These are phyloP conservation scores for Rhodotorula sp. DNA, from an alignment of 1,284 basidiomycete genomes.

Conservation along the genomic window DNA sequence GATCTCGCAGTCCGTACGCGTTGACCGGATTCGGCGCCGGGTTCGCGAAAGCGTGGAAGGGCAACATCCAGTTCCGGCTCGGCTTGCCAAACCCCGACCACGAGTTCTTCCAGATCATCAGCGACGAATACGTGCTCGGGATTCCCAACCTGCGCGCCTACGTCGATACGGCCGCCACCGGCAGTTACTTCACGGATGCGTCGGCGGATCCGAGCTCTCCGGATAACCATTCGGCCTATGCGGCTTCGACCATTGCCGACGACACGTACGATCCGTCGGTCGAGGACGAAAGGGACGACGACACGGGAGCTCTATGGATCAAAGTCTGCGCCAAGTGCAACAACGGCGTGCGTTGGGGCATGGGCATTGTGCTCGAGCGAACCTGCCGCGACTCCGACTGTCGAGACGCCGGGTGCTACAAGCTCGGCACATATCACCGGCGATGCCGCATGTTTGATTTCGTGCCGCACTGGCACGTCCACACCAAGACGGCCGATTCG, in stretches of 20 bases:
- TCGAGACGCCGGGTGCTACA: conserved; percentile 55
- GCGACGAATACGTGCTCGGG: conserved; percentile 74
- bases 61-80: conserved; percentile 69
- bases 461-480: conserved; percentile 76
- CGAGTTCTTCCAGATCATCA: conserved; percentile 80
- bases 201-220: background rate
- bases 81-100: conserved; percentile 69
- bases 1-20: conserved; percentile 77
- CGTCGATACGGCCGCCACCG: conserved; percentile 54
- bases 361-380: conserved; percentile 80
- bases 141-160: conserved; percentile 62
- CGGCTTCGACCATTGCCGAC: conserved; percentile 3
- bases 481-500: conserved; percentile 58
- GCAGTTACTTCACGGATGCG: conserved; percentile 30
- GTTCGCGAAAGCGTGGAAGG: conserved; percentile 83
- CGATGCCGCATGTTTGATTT: conserved; percentile 80
- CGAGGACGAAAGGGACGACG: background rate
- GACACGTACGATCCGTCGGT: conserved; percentile 15
- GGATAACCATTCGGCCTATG: conserved; percentile 7
- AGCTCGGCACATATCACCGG: conserved; percentile 65
- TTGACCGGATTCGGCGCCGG: conserved; percentile 77
- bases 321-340: conserved; percentile 76
- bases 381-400: conserved; percentile 75
- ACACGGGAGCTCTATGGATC: conserved; percentile 39
- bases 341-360: conserved; percentile 86